These are phyloP conservation scores for Reticulascus tulasneorum DNA, from an alignment of 2,329 filamentous ascomycete species.

Conservation along the genomic window DNA sequence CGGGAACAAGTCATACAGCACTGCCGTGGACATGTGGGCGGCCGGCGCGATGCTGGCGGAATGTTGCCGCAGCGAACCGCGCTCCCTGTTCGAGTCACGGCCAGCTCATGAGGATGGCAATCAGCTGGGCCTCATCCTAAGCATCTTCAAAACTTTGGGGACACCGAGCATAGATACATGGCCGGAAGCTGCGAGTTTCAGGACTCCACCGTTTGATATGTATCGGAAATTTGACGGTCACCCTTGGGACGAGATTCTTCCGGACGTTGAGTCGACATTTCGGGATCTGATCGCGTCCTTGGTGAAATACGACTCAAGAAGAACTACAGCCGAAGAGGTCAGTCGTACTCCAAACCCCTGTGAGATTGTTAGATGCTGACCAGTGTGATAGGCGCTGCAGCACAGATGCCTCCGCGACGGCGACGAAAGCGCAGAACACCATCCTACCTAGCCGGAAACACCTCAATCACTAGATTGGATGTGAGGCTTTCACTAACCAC, in stretches of 20 bases:
- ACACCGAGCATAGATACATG: slow-evolving; percentile 77
- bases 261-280: slow-evolving; percentile 52
- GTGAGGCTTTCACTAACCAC: no score
- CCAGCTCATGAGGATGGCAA: slow-evolving; percentile 73
- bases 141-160: slow-evolving; percentile 87
- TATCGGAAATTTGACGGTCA: slow-evolving; percentile 70
- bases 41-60: slow-evolving; percentile 82
- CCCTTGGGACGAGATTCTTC: slow-evolving; percentile 68
- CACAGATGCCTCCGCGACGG: slow-evolving; percentile 2
- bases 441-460: no score
- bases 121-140: slow-evolving; percentile 84
- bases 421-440: background rate
- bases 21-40: slow-evolving; percentile 83
- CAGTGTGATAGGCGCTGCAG: slow-evolving; percentile 7
- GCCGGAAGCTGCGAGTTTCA: slow-evolving; percentile 71
- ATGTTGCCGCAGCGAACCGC: slow-evolving; percentile 50
- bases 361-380: background rate
- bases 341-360: background rate
- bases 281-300: slow-evolving; percentile 63
- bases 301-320: slow-evolving; percentile 67
- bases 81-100: slow-evolving; percentile 78
- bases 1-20: slow-evolving; percentile 68
- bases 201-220: slow-evolving; percentile 81
- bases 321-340: slow-evolving; percentile 59
- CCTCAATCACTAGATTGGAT: no score